Conservation (phyloP, 2,329 filamentous ascomycete species). For the Penicillium sp. region DNA sequence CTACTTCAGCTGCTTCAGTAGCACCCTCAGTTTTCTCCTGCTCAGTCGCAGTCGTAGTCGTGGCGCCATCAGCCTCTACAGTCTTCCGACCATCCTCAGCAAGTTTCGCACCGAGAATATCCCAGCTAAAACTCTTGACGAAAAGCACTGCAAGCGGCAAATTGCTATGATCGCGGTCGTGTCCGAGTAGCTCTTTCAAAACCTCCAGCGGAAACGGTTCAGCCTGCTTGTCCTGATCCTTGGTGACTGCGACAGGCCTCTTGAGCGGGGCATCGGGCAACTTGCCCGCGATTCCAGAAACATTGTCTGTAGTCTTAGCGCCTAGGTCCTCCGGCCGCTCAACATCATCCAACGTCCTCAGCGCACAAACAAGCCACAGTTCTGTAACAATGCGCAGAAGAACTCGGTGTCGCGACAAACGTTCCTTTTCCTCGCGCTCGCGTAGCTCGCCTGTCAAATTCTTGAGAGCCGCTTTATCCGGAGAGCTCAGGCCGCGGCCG, state of each 20-base stretch:
- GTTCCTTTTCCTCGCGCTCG: conserved; percentile 94
- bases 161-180: conserved; percentile 90
- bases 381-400: conserved; percentile 90
- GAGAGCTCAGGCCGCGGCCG: conserved; percentile 84
- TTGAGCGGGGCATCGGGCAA: conserved; percentile 51
- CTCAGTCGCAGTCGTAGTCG: conserved; percentile 51
- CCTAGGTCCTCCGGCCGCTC: conserved; percentile 61
- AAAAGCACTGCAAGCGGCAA: conserved; percentile 90
- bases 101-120: conserved; percentile 78
- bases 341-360: conserved; percentile 75
- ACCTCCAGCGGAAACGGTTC: conserved; percentile 97
- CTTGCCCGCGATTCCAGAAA: conserved; percentile 42
- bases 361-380: conserved; percentile 86
- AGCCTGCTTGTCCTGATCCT: conserved; percentile 64
- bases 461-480: conserved; percentile 82
- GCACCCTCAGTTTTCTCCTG: conserved; percentile 46
- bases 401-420: conserved; percentile 78
- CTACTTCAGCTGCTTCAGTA: conserved; percentile 52
- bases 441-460: conserved; percentile 73
- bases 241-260: conserved; percentile 60
- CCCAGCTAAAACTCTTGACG: conserved; percentile 95
- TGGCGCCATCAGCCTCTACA: conserved; percentile 75
- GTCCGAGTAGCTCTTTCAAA: conserved; percentile 90
- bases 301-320: conserved; percentile 55
- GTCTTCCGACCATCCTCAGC: conserved; percentile 76